A percentile compares a stretch with the other conserved stretches of the same genome.
Evolutionary conservation across 805 yeast species (phyloP).

Genomic region (Blastobotrys mokoenaii): DNA sequence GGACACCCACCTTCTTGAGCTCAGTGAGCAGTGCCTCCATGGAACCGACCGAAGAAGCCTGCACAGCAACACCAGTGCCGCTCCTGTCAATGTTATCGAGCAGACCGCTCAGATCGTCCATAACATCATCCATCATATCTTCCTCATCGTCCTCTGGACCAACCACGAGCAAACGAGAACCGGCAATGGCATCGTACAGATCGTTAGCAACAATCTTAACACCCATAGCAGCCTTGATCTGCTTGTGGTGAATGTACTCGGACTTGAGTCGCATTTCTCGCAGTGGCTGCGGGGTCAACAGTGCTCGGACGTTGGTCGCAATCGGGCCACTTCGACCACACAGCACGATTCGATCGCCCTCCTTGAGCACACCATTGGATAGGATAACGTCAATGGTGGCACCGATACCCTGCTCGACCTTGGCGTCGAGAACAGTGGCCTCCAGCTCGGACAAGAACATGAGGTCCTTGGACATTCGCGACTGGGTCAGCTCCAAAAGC

Average conservation of each 20-base stretch:
- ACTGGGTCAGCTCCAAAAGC: constrained; percentile 89
- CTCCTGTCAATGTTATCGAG: constrained; percentile 90
- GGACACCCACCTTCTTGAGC: constrained; percentile 97
- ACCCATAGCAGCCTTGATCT: constrained; percentile 98
- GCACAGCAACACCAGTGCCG: constrained; percentile 97
- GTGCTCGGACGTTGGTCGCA: constrained; percentile 90
- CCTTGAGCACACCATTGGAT: constrained; percentile 91
- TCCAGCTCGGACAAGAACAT: constrained; percentile 91
- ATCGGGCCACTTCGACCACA: constrained; percentile 99
- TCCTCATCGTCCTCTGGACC: constrained; percentile 98
- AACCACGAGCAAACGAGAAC: constrained; percentile 89
- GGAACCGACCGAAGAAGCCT: constrained; percentile 97
- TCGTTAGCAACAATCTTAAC: constrained; percentile 97
- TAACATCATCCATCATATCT: constrained; percentile 93
- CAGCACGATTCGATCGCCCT: constrained; percentile 90
- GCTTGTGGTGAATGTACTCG: constrained; percentile 94
- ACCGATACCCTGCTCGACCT: constrained; percentile 97
- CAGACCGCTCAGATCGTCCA: constrained; percentile 95
- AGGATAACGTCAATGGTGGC: constrained; percentile 96
- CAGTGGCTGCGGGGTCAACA: constrained; percentile 94
- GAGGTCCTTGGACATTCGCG: constrained; percentile 97
- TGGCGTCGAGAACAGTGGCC: constrained; percentile 95
- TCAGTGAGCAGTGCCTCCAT: constrained; percentile 94
- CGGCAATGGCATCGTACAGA: constrained; percentile 97
- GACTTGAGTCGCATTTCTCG: constrained; percentile 94